These are phyloP conservation scores for Pseudognaphalium luteoalbum DNA, from an alignment of 129 eudicot species.

Conservation along the genomic window DNA sequence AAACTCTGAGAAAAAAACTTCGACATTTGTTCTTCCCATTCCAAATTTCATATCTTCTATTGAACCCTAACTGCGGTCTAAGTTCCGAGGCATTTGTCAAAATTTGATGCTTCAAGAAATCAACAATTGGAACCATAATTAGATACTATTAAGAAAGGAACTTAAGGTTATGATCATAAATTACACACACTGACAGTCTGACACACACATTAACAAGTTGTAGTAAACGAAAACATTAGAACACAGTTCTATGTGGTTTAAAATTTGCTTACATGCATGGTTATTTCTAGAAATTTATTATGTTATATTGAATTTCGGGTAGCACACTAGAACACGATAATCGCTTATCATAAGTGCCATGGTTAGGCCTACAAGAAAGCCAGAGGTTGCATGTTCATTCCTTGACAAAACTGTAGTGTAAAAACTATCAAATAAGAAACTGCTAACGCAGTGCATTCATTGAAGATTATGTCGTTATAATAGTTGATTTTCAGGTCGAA, in stretches of 20 bases:
- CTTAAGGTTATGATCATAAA: neutral
- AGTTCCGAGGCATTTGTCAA: constrained; percentile 31
- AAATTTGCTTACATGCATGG: neutral
- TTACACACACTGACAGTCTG: neutral
- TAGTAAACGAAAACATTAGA: too few relatives aligned
- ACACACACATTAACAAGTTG: too few relatives aligned
- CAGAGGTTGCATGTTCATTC: too few relatives aligned
- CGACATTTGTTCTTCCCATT: constrained; percentile 25
- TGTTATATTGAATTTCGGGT: neutral
- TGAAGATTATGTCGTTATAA: too few relatives aligned
- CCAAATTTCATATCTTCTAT: constrained; percentile 21
- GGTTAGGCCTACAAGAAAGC: too few relatives aligned
- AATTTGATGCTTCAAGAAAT: constrained; percentile 41
- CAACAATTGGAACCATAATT: constrained; percentile 22
- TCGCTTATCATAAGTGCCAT: neutral
- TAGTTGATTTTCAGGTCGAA: too few relatives aligned
- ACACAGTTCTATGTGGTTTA: neutral
- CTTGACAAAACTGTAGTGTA: too few relatives aligned
- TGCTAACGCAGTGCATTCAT: too few relatives aligned
- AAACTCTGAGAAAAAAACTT: constrained; percentile 36
- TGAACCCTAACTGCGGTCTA: constrained; percentile 32
- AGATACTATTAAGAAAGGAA: neutral
- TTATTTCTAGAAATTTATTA: neutral
- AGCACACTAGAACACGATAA: neutral
- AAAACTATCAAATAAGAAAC: too few relatives aligned